Evolutionary conservation across 441 rosid genomes (phyloP), one percentile per base, ranked within the genome.

Genomic region (California macrophylla): DNA sequence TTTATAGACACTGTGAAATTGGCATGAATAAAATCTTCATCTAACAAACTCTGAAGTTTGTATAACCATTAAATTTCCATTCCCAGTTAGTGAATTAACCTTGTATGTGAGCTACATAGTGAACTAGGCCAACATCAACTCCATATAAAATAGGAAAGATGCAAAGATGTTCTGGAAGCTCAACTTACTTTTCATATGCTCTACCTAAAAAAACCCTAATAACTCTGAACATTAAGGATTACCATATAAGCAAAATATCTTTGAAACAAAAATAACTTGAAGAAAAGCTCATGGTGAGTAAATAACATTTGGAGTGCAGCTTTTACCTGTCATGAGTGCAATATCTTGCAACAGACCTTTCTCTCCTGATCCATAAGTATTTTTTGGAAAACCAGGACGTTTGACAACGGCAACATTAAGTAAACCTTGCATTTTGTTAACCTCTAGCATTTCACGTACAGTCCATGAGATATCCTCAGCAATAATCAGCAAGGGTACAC

Each of bases 311-410:
- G 52, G 52, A 45, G 7, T 50, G 58, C 21, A 50, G 52, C 58
- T 26, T 34, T 82, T 71, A 89, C 97, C 96, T 85, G 98, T 89
- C 96, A 91, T 79, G 73, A 91, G 86, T 69, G 96, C 97, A 79
- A 93, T 86, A 75, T 93, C 97, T 83, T 91, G 98, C 84, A 91
- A 83, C 66, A 88, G 62, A 72, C 92, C 94, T 81, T 91, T 93
- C 82, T 87, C 89, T 16, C 91, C 87, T 47, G 88, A 94, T 73
- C 82, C 83, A 20, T 50, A 20, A 6, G 58, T n/a, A 50, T 50
- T 50, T 50, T 50, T 50, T 16, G 58, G 58, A 86, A 83, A 76
- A 66, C 97, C 98, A 2, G 98, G 98, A 78, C 97, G 89, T 76
- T 87, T 85, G 63, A 93, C 89, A 63, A 83, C 96, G 69, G 93